Evolutionary conservation across 2,329 filamentous ascomycete genomes (phyloP), one percentile per base, ranked within the genome.

Genomic region (Nemania abortiva): DNA sequence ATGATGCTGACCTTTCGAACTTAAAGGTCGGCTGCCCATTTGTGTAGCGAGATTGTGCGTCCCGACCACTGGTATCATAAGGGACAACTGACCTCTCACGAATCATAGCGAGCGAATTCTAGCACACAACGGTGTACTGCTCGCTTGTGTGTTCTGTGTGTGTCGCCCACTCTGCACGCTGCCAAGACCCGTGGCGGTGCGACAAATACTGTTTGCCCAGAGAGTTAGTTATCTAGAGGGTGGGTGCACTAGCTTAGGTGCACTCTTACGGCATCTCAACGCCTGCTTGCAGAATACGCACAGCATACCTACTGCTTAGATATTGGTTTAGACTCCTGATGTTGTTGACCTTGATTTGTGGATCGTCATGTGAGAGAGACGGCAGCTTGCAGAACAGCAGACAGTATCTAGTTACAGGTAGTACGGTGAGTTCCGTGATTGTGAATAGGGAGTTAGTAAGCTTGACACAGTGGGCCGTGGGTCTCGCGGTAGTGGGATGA

Each of bases 71-170:
- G 22, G 22, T 31, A 13, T 20, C 27, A 55, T 29, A 42, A 27
- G 49, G 39, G 63, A n/a, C 55, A 39, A 63, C 39, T 66, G 67
- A 63, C 64, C 64, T 67, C 64, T 53, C 60, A 67, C 68, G 56
- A 57, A 45, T 55, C n/a, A 42, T 29, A 53, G 53, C 58, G 39
- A 66, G 29, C 37, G 29, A 56, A 63, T 63, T 37, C 54, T 20
- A 37, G 53, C n/a, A 45, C 54, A 50, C 49, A 29, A 55, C 47
- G 45, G 58, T 66, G 63, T 56, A 42, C 18, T 53, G 34, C 53
- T 29, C 22, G 9, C 5, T 22, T 49, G 45, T 47, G 29, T 34
- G 5, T 9, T 34, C 5, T 34, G 31, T 34, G 31, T 34, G 31
- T 34, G 31, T 15, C 20, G 56, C 56, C 31, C 24, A 11, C n/a